Evolutionary conservation across 805 yeast species (phyloP), one percentile per base, ranked within the genome.

Genomic region (Blastobotrys terrestris): DNA sequence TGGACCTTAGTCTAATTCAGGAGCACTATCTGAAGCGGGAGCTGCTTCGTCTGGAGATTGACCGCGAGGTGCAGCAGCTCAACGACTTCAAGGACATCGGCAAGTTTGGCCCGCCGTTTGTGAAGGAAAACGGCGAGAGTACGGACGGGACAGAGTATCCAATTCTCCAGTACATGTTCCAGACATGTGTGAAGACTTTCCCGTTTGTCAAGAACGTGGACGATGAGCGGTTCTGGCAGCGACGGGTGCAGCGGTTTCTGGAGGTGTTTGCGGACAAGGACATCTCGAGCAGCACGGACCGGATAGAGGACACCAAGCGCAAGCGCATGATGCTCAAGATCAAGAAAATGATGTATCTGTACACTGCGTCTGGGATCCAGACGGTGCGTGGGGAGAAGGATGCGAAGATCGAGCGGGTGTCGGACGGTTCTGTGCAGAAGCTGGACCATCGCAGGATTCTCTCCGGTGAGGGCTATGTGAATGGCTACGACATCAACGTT

Each of bases 21-120:
- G 96, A 89, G 67, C 97, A 92, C 63, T 87, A 85, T 66, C 75
- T 94, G 51, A 92, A 92, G 67, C 81, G 95, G 61, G 91, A 87
- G 68, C 74, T 92, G 15, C 70, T 92, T 22, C 77, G 79, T 56
- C 72, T 77, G 11, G 79, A 86, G 62, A 69, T 90, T 31, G 74
- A 76, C 11, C 63, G 74, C 3, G 99, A 92, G 66, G 72, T 89
- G 43, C 77, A 72, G 26, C 66, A 66, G 19, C 68, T 90, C 42
- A 77, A 82, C 55, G 80, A 81, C 54, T 79, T 81, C 31, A 71
- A 78, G 16, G 84, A 90, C 11, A 72, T 92, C 42, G 73, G 85
- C 41, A 70, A 77, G 49, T 77, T 92, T 59, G 97, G 97, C 0
- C 76, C 77, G 18, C 98, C 98, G 1, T 92, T 92, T 66, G 67